phyloP scores from a whole-genome alignment of 257 asterid genomes.

The Eustoma russellianum region DNA sequence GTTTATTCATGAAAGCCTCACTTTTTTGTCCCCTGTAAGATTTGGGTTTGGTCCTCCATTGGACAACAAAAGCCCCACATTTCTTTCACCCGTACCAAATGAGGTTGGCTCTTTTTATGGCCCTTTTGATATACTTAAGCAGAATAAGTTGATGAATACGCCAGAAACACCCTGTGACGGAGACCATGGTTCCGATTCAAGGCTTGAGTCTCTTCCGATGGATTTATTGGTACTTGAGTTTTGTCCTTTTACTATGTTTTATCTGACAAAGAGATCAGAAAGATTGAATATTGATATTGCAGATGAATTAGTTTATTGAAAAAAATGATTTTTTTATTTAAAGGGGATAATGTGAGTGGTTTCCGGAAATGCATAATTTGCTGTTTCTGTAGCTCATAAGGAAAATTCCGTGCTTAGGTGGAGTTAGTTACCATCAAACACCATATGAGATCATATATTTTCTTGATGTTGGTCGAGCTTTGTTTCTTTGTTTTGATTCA shows the following conservation, averaged over 20 bases:
- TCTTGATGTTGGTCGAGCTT: too few species aligned
- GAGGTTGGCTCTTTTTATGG: constrained; percentile 26
- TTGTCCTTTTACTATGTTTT: background rate
- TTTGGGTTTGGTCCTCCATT: constrained; percentile 33
- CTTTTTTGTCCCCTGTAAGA: constrained; percentile 43
- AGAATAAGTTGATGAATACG: constrained; percentile 36
- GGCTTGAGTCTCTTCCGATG: constrained; percentile 80
- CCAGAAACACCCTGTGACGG: constrained; percentile 65
- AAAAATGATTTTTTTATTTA: too few species aligned
- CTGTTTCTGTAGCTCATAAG: too few species aligned
- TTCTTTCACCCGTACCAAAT: constrained; percentile 42
- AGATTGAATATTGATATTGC: background rate
- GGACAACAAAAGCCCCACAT: constrained; percentile 26
- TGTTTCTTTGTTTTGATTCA: too few species aligned
- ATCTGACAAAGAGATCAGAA: background rate
- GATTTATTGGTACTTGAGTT: constrained; percentile 67
- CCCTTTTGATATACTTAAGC: constrained; percentile 21
- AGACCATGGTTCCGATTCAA: constrained; percentile 43
- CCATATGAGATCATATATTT: too few species aligned
- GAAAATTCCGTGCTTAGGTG: too few species aligned
- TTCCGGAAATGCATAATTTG: too few species aligned
- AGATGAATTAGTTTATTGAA: too few species aligned
- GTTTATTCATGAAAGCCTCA: constrained; percentile 24
- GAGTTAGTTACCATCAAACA: too few species aligned
- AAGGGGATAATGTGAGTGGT: too few species aligned